Conservation (phyloP, 345 rosid genomes). For the Hibiscus trionum region DNA sequence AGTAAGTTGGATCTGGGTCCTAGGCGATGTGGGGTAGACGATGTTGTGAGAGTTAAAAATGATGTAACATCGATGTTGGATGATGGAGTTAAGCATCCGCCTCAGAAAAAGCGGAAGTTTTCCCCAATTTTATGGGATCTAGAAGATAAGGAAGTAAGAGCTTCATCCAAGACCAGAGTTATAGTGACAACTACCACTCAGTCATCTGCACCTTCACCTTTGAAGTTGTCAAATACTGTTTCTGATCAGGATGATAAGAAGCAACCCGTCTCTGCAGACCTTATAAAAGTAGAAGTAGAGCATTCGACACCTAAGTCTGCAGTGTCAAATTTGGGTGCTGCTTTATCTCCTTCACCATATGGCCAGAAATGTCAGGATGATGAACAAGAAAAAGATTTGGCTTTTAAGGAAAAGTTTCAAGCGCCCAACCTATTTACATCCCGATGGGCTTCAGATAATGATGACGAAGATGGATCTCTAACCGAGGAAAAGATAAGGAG, state of each 20-base stretch:
- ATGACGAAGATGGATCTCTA: slow-evolving; percentile 20
- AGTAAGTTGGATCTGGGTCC: background rate
- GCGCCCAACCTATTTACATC: slow-evolving; percentile 39
- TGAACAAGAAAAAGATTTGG: slow-evolving; percentile 24
- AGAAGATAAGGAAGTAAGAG: slow-evolving; percentile 3
- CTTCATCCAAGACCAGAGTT: slow-evolving; percentile 22
- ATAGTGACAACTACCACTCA: slow-evolving; percentile 9
- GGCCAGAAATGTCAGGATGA: slow-evolving; percentile 11
- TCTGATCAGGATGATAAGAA: slow-evolving; percentile 17
- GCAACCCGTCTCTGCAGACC: slow-evolving; percentile 5
- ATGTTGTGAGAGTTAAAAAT: slow-evolving; percentile 15
- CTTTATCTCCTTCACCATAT: slow-evolving; percentile 9
- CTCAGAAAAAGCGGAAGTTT: slow-evolving; percentile 61
- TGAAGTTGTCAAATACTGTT: slow-evolving; percentile 6
- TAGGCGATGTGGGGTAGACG: slow-evolving; percentile 14
- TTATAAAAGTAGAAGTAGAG: slow-evolving; percentile 10
- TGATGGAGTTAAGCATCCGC: slow-evolving; percentile 28
- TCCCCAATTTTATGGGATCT: slow-evolving; percentile 38
- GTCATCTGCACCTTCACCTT: slow-evolving; percentile 14
- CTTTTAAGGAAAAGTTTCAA: slow-evolving; percentile 35
- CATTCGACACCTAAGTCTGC: slow-evolving; percentile 14
- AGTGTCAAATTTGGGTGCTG: slow-evolving; percentile 4
- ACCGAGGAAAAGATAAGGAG: slow-evolving; percentile 16
- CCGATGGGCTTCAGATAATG: slow-evolving; percentile 54
- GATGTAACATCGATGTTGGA: slow-evolving; percentile 15